Evolutionary conservation across 1,139 yeast genomes (phyloP).

Genomic region (Nadsonia commutata): DNA sequence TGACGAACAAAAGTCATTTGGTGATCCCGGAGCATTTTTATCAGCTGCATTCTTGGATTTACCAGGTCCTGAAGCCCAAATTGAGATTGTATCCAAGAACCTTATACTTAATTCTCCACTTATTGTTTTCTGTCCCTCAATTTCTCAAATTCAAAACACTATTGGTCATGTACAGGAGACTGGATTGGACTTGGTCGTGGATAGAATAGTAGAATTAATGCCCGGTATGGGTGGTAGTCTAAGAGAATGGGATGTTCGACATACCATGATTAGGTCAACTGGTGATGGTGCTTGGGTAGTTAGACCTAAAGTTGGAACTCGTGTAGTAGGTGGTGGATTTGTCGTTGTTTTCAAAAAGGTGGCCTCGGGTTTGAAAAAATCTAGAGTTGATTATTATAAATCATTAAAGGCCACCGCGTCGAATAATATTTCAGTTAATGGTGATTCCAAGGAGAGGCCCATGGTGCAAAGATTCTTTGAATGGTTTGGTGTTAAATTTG

Average conservation of each 20-base stretch:
- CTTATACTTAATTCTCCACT: conserved; percentile 29
- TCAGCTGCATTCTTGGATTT: conserved; percentile 31
- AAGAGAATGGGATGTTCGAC: conserved; percentile 20
- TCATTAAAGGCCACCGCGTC: too few species aligned
- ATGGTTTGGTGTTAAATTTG: background rate
- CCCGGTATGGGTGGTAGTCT: conserved; percentile 32
- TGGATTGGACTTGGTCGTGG: conserved; percentile 23
- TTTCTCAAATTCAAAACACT: conserved; percentile 29
- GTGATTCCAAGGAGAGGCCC: background rate
- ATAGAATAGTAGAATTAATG: conserved; percentile 25
- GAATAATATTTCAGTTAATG: background rate
- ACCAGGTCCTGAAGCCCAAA: conserved; percentile 26
- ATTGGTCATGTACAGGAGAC: conserved; percentile 17
- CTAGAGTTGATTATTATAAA: background rate
- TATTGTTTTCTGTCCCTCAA: conserved; percentile 31
- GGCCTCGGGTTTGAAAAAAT: conserved; percentile 11
- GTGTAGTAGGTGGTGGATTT: conserved; percentile 35
- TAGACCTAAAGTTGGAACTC: conserved; percentile 32
- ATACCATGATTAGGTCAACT: conserved; percentile 24
- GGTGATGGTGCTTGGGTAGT: conserved; percentile 29
- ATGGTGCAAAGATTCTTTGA: background rate
- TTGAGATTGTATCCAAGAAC: conserved; percentile 20
- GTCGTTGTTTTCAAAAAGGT: conserved; percentile 21
- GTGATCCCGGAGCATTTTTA: conserved; percentile 3
- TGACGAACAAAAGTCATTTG: conserved; percentile 11